A percentile compares a stretch with the other conserved stretches of the same genome.
Conservation (phyloP, 2,329 filamentous ascomycete species). For the Gremmenia infestans region DNA sequence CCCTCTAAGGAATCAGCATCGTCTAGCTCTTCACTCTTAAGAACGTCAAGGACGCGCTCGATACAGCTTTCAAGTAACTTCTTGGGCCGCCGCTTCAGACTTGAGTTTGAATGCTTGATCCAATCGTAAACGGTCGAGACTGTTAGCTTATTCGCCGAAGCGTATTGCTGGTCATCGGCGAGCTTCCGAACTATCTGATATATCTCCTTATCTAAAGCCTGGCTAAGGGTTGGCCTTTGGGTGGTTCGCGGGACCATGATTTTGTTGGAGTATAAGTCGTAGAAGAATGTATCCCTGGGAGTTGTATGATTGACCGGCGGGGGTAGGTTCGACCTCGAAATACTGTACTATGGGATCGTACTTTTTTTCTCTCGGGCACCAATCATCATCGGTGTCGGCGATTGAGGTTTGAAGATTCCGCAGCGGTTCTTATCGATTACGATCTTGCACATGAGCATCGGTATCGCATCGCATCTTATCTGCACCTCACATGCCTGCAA, state of each 20-base stretch:
- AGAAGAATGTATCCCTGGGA: no score
- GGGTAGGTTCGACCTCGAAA: no score
- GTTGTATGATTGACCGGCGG: no score
- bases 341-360: no score
- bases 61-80: conserved; percentile 78
- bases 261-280: no score
- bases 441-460: conserved; percentile 1
- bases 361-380: no score
- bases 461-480: no score
- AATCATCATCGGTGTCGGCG: no score
- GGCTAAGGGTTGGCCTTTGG: conserved; percentile 10
- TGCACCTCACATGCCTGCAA: not conserved
- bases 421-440: conserved; percentile 5
- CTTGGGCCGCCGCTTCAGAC: conserved; percentile 76
- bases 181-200: conserved; percentile 77
- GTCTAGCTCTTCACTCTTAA: conserved; percentile 49
- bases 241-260: no score
- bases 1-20: conserved; percentile 45
- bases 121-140: conserved; percentile 66
- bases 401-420: conserved; percentile 7
- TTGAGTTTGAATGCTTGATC: conserved; percentile 83
- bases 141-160: conserved; percentile 44
- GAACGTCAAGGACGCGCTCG: conserved; percentile 70
- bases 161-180: conserved; percentile 53
- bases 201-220: conserved; percentile 63